Conservation (phyloP, 306 rosid species). For the Acacia acuminata region DNA sequence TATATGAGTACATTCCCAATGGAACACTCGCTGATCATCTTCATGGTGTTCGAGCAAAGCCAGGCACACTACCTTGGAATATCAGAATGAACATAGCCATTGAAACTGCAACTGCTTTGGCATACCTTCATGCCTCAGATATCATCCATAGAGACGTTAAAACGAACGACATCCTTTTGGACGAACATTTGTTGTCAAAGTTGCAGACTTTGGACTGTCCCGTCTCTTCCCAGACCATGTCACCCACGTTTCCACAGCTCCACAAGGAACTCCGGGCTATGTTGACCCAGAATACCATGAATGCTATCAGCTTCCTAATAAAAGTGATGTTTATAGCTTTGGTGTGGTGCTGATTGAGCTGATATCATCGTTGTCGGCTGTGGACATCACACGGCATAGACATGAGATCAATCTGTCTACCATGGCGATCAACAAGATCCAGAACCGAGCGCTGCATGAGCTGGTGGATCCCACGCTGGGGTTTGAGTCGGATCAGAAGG, state of each 20-base stretch:
- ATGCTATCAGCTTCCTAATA: slow-evolving; percentile 70
- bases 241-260: slow-evolving; percentile 85
- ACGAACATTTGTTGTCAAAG: slow-evolving; percentile 60
- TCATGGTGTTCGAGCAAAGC: slow-evolving; percentile 57
- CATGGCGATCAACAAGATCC: slow-evolving; percentile 85
- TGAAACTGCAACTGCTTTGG: slow-evolving; percentile 75
- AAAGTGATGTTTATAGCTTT: slow-evolving; percentile 86
- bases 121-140: slow-evolving; percentile 73
- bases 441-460: slow-evolving; percentile 55
- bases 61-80: slow-evolving; percentile 54
- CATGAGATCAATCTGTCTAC: slow-evolving; percentile 77
- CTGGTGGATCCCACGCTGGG: slow-evolving; percentile 65
- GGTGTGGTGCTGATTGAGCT: slow-evolving; percentile 85
- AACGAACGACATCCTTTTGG: slow-evolving; percentile 81
- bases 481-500: slow-evolving; percentile 59
- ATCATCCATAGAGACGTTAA: slow-evolving; percentile 85
- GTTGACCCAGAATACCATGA: slow-evolving; percentile 88
- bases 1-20: slow-evolving; percentile 76
- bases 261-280: slow-evolving; percentile 96
- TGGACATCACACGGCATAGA: slow-evolving; percentile 78
- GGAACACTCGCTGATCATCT: slow-evolving; percentile 90
- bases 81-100: slow-evolving; percentile 70
- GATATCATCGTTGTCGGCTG: slow-evolving; percentile 80
- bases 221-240: slow-evolving; percentile 70
- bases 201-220: slow-evolving; percentile 89